phyloP scores from a whole-genome alignment of 2,329 filamentous ascomycete species.

The Calonectria multiphialidica region DNA sequence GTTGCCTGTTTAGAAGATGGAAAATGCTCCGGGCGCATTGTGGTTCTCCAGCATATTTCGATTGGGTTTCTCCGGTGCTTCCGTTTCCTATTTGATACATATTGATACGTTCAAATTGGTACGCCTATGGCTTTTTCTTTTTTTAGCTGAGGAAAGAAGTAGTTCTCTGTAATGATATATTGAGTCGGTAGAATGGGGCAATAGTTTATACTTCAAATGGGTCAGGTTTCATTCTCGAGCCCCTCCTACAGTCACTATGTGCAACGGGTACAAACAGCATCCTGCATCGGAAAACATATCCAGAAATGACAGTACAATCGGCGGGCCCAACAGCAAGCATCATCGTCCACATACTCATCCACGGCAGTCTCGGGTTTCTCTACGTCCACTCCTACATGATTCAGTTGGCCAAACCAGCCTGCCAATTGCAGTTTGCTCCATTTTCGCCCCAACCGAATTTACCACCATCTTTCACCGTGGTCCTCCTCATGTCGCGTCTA shows the following conservation, averaged over 20 bases:
- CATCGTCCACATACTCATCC: neutral
- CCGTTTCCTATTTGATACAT: neutral
- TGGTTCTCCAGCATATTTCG: neutral
- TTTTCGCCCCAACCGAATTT: slow-evolving; percentile 13
- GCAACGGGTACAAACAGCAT: neutral
- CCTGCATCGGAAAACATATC: neutral
- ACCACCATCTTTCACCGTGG: slow-evolving; percentile 5
- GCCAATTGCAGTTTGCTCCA: neutral
- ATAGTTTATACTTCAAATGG: no score
- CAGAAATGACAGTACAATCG: neutral
- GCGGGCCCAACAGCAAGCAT: neutral
- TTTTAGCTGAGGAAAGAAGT: no score
- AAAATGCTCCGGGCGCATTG: neutral
- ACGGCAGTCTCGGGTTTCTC: neutral
- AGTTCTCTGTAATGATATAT: no score
- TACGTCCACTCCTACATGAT: neutral
- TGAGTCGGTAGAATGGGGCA: no score
- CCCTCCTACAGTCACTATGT: neutral
- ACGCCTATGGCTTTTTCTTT: no score
- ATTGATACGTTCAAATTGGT: neutral
- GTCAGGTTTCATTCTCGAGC: no score
- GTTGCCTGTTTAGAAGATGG: neutral
- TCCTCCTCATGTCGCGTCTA: slow-evolving; percentile 13
- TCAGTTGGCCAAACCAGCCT: slow-evolving; percentile 3
- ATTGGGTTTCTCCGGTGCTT: neutral